These are phyloP conservation scores for Mycena belliarum DNA, from an alignment of 768 basidiomycete species.

Conservation along the genomic window DNA sequence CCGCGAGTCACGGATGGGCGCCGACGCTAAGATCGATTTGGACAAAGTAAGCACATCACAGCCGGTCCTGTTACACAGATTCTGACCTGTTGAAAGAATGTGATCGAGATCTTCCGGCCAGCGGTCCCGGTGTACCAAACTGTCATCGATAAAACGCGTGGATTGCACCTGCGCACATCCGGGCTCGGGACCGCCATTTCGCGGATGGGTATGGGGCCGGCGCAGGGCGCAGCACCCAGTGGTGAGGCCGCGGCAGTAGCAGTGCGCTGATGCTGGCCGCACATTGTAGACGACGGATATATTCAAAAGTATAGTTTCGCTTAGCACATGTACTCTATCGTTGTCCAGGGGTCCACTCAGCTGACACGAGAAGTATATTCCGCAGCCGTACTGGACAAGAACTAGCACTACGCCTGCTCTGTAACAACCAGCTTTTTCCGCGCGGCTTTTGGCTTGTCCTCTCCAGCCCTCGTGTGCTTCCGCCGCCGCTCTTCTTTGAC, in stretches of 20 bases:
- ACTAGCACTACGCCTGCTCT: constrained; percentile 61
- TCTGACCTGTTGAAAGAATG: constrained; percentile 59
- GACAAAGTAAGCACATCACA: constrained; percentile 65
- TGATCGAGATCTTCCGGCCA: constrained; percentile 92
- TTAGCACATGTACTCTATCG: constrained; percentile 5
- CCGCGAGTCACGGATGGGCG: constrained; percentile 93
- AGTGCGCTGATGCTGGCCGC: neutral
- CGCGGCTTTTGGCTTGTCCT: constrained; percentile 87
- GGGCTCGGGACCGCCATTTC: constrained; percentile 76
- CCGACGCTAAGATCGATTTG: constrained; percentile 96
- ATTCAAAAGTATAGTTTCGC: constrained; percentile 20
- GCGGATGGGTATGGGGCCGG: constrained; percentile 29
- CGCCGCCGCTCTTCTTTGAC: constrained; percentile 94
- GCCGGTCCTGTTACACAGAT: neutral
- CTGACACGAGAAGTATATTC: no score
- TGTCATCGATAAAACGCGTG: constrained; percentile 94
- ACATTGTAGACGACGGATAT: constrained; percentile 1
- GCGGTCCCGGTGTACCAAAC: constrained; percentile 89
- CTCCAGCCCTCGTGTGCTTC: constrained; percentile 84
- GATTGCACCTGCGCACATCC: constrained; percentile 87
- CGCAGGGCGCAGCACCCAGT: neutral
- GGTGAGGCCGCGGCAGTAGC: constrained; percentile 6
- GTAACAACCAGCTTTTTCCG: constrained; percentile 83
- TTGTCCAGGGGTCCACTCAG: neutral
- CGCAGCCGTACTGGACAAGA: neutral